Base-by-base conservation (phyloP, 768 basidiomycete genomes). In the Naganishia antarctica region DNA sequence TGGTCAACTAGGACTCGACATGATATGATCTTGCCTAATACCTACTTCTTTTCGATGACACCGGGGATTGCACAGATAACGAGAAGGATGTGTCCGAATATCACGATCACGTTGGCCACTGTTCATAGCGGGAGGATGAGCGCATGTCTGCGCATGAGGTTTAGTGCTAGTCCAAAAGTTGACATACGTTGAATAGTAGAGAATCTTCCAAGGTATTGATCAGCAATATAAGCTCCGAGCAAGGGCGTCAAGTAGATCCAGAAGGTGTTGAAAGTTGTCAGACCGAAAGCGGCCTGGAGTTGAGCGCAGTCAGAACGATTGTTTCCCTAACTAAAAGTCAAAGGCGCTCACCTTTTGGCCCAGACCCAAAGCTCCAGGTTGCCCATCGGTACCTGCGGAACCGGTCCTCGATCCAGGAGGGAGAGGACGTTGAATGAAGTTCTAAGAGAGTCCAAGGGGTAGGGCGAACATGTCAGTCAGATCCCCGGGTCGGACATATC, bases 171-270 rank as follows among this genome's bases (percentile, higher is more conserved):
- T n/a, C n/a, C n/a, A n/a, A n/a, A n/a, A n/a, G n/a, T n/a, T n/a
- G n/a, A 21, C 40, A 1, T 29, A 41, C 29, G 9, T 28, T 63
- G 62, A 46, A 89, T 80, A 6, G 88, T 89, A 75, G 86, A 86
- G 82, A 82, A 90, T 3, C 88, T 83, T 12, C 88, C 88, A 78
- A 83, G 83, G 68, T 84, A 81, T 4, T 85, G 83, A 73, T 89
- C 87, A 15, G 88, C 87, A 58, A 89, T 80, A 70, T 84, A 88
- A 0, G 87, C 88, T 13, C 87, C 87, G 16, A 84, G 74, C 4
- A 89, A 78, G 0, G 88, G 88, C 29, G 83, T 83, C 51, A 87
- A 72, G 64, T 86, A 87, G 48, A 83, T 82, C 85, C 84, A 85
- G 70, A 78, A 77, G 64, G 82, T 67, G 59, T 66, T 61, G 49